Conservation (phyloP, 164 flowering plant species). For the Vitis cinerea region DNA sequence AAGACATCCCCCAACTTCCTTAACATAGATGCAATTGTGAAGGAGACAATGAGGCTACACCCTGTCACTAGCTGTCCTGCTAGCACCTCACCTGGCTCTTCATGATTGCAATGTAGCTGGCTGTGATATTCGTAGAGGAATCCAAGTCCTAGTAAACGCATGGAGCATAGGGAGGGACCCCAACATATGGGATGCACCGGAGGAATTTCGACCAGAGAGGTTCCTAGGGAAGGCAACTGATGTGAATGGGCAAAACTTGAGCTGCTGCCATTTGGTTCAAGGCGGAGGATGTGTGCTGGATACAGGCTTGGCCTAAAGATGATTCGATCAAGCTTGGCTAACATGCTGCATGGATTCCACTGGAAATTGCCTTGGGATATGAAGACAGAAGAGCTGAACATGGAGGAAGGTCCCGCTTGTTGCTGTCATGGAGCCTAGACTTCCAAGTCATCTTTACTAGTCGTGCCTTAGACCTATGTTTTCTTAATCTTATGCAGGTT, state of each 20-base stretch:
- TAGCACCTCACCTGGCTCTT: too few relatives aligned
- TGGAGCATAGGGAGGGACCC: neutral
- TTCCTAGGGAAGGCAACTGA: neutral
- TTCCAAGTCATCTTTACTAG: too few relatives aligned
- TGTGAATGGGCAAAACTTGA: neutral
- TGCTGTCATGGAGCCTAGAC: neutral
- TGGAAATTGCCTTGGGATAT: constrained; percentile 1
- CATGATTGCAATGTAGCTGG: constrained; percentile 5
- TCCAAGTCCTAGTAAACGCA: constrained; percentile 12
- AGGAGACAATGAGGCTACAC: too few relatives aligned
- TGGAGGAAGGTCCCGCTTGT: constrained; percentile 3
- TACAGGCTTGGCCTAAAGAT: neutral
- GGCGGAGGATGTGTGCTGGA: neutral
- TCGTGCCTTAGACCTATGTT: too few relatives aligned
- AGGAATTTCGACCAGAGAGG: neutral
- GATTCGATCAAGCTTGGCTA: neutral
- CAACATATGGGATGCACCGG: neutral
- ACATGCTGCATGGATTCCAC: constrained; percentile 10
- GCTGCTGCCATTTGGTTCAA: constrained; percentile 1
- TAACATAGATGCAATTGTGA: too few relatives aligned
- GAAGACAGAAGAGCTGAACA: neutral
- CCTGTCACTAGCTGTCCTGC: neutral
- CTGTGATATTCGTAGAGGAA: constrained; percentile 18
- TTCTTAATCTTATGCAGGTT: too few relatives aligned
- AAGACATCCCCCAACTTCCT: neutral